phyloP scores from a whole-genome alignment of 1,284 basidiomycete species.

The Rhizoctonia solani region DNA sequence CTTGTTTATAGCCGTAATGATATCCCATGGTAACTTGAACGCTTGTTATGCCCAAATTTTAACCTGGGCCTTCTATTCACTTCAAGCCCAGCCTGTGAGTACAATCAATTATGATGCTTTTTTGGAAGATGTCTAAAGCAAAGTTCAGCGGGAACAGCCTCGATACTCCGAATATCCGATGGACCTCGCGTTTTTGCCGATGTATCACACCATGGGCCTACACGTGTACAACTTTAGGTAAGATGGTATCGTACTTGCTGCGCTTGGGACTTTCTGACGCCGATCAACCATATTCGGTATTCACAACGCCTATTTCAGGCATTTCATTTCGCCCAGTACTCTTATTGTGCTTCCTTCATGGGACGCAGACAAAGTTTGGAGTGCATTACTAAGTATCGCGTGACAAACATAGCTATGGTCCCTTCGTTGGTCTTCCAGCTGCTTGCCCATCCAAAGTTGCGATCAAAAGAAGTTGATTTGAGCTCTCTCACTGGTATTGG shows the following conservation, averaged over 20 bases:
- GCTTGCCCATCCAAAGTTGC: slow-evolving; percentile 57
- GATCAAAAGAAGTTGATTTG: slow-evolving; percentile 53
- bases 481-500: slow-evolving; percentile 53
- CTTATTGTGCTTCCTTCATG: slow-evolving; percentile 62
- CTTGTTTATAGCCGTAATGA: slow-evolving; percentile 62
- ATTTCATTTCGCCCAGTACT: slow-evolving; percentile 53
- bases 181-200: slow-evolving; percentile 61
- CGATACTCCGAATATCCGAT: slow-evolving; percentile 53
- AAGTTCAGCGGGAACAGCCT: slow-evolving; percentile 47
- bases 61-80: slow-evolving; percentile 40
- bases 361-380: slow-evolving; percentile 54
- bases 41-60: slow-evolving; percentile 54
- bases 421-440: slow-evolving; percentile 71
- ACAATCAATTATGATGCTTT: neutral
- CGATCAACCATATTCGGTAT: neutral
- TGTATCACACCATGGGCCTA: slow-evolving; percentile 71
- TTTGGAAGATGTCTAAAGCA: neutral
- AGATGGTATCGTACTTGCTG: neutral
- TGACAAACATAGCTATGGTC: slow-evolving; percentile 57
- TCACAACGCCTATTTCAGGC: slow-evolving; percentile 39
- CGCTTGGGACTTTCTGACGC: neutral
- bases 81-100: slow-evolving; percentile 1
- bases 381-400: slow-evolving; percentile 56
- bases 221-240: slow-evolving; percentile 55
- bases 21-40: slow-evolving; percentile 70